Conservation (phyloP, 306 rosid genomes). For the Rubus idaeus region DNA sequence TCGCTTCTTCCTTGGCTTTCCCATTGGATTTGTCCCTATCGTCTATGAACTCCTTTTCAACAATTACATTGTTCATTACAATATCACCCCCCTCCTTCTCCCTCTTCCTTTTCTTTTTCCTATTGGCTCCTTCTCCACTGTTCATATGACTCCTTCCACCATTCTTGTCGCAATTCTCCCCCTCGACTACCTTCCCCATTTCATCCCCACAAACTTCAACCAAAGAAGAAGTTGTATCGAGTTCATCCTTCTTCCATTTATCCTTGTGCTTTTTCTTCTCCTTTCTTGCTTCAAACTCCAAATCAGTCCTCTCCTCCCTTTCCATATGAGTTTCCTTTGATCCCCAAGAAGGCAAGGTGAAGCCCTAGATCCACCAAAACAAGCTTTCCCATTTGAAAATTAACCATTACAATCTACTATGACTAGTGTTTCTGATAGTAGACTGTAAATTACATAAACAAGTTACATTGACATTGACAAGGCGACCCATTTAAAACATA, state of each 20-base stretch:
- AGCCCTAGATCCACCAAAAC: no score
- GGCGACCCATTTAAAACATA: no score
- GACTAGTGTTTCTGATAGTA: no score
- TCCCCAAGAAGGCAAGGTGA: background rate
- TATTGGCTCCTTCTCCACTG: background rate
- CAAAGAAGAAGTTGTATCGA: background rate
- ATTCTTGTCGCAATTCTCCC: background rate
- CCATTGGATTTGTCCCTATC: no score
- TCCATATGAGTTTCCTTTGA: background rate
- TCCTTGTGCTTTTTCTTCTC: conserved; percentile 6
- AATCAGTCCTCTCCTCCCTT: background rate
- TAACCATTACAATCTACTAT: no score
- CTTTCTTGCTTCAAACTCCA: conserved; percentile 4
- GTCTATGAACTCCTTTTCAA: background rate
- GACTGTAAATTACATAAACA: no score
- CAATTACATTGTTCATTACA: background rate
- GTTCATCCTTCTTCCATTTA: background rate
- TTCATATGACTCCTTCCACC: background rate
- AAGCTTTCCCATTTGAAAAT: no score
- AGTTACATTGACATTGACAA: no score
- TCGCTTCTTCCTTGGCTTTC: no score
- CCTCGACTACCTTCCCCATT: background rate
- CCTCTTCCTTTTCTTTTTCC: background rate
- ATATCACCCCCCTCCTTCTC: background rate
- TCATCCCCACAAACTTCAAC: background rate